These are phyloP conservation scores for Albugo candida DNA, from an alignment of 352 stramenopile genomes.

Conservation along the genomic window DNA sequence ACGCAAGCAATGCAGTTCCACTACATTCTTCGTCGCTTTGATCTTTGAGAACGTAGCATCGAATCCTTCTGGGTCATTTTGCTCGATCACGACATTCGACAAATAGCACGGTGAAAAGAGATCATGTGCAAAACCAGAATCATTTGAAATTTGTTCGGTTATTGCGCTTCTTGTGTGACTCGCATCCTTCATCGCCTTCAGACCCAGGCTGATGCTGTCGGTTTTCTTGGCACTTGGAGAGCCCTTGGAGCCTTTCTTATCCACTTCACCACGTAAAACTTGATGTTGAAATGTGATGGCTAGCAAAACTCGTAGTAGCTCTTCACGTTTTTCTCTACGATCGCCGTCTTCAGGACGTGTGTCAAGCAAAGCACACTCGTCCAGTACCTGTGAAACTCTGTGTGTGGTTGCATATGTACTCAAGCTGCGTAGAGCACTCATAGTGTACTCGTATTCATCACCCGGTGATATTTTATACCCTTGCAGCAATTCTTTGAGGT, in stretches of 20 bases:
- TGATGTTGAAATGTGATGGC: constrained; percentile 5
- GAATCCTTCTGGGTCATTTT: neutral
- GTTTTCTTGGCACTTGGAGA: no score
- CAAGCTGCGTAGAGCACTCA: constrained; percentile 21
- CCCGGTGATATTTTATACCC: constrained; percentile 3
- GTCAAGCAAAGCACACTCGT: constrained; percentile 14
- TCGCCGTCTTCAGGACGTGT: constrained; percentile 7
- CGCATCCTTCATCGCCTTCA: no score
- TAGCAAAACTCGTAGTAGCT: constrained; percentile 42
- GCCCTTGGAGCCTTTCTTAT: no score
- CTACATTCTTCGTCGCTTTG: no score
- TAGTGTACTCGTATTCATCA: neutral
- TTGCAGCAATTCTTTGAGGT: constrained; percentile 10
- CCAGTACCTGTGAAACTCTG: constrained; percentile 20
- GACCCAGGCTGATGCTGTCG: no score
- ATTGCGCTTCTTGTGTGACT: no score
- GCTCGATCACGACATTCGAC: neutral
- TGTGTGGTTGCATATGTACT: constrained; percentile 45
- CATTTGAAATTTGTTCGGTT: neutral
- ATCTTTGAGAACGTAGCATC: neutral
- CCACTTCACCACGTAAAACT: no score
- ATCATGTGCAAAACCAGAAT: neutral
- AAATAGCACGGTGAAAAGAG: neutral
- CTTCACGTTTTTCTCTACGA: constrained; percentile 13
- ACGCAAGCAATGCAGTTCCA: no score